Evolutionary conservation across 1,284 basidiomycete genomes (phyloP), one percentile per base, ranked within the genome.

Genomic region (Ustilago hordei): DNA sequence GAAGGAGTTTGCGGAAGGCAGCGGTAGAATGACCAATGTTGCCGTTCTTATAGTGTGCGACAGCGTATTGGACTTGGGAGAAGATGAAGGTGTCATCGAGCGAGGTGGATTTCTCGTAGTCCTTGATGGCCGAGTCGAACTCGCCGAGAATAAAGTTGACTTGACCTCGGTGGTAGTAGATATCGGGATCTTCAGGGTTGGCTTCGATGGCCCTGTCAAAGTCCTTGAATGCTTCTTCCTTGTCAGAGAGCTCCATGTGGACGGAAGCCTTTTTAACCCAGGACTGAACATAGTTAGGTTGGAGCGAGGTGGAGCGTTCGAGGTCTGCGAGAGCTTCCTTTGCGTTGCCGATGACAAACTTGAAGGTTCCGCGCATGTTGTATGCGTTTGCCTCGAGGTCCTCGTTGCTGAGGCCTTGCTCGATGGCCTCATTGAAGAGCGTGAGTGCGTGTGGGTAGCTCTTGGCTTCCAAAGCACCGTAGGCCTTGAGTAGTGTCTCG

Each of bases 121-220:
- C 93, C 82, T 91, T 90, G 38, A 95, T 93, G 0, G 96, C 96
- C 56, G 92, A 89, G 17, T 89, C 89, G 86, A 93, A 98, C 79
- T 98, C 92, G 87, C 92, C 92, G 89, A 95, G 93, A 87, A 99
- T 98, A 88, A 98, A 99, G 87, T 94, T 90, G 50, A 99, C 97
- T 89, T 99, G 97, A 41, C 96, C 97, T 79, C 96, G 94, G 88
- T 99, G 97, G 88, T 99, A 99, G 89, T 95, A 99, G 73, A 98
- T 95, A 87, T 99, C 97, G 0, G 96, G 92, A 87, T 99, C 95
- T 59, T 91, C 88, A 6, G 92, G 87, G 84, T 98, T 92, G 79
- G 93, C 90, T 85, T 90, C 89, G 83, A 95, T 92, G 1, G 97
- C 97, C 70, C 92, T 89, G 66, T 96, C 94, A 86, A 98, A 98